Base-by-base conservation (phyloP, 2,329 filamentous ascomycete genomes). In the Didymellaceae sp. region DNA sequence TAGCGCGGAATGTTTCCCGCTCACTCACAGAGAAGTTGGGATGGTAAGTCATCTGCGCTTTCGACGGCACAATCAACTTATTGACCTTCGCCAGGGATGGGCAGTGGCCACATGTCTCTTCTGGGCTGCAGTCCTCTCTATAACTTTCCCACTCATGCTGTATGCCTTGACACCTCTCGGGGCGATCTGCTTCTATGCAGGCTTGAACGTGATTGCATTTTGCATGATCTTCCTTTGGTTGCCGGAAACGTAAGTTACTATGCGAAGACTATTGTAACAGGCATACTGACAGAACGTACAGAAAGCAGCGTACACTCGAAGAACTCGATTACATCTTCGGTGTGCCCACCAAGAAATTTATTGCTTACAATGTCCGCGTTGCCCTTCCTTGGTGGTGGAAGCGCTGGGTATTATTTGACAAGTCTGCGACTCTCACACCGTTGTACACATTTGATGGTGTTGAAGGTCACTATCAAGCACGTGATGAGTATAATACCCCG, bases 71-170 rank as follows among this genome's bases (percentile, higher is more conserved):
- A 6, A 11, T 13, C 10, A 14, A 9, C 8, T 18, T 10, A 17
- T 25, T 52, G 11, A 46, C 21, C 8, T 2, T 5, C 1, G 1
- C 4, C 13, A 52, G 48, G 62, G 61, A 34, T 88, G 82, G 72
- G 82, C 86, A 9, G 86, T 89, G 10, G 84, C 86, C 1, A 88
- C 84, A 0, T 87, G 84, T 53, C 75, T 87, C 51, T 82, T 81
- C 72, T 83, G 80, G 73, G 80, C 76, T 5, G 78, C 81, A 0
- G 80, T 88, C 0, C 74, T 86, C 35, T 80, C 81, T 16, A 81
- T 89, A 44, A 87, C 84, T 0, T 85, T 86, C 62, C 85, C 84
- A 2, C 75, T 81, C 37, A 80, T 86, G 72, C 70, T 86, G 10
- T 67, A 68, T 9, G 78, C 74, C 5, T 75, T 84, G 67, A 78